Evolutionary conservation across 2,329 filamentous ascomycete genomes (phyloP), one percentile per base, ranked within the genome.

Genomic region (Calycina marina): DNA sequence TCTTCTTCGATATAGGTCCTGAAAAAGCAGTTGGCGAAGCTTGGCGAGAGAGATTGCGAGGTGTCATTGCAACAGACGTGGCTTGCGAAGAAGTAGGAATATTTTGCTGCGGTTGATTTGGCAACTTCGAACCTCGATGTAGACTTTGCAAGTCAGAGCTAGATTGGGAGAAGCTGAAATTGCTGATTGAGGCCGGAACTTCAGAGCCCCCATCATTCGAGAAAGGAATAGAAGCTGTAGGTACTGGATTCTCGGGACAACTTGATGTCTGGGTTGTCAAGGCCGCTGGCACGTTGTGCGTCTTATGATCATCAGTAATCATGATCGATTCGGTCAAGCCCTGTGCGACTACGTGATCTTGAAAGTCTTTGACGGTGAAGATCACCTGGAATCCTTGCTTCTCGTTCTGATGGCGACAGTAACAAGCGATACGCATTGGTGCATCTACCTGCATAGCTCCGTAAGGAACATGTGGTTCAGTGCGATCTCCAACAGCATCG

Each of bases 251-350:
- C 47, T 59, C 46, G 30, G 40, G 39, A 20, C 43, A 26, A 45
- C 38, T 35, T 47, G 54, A 41, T 22, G 45, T 48, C 40, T 43
- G 46, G 14, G 49, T 45, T 14, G 46, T 39, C 25, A 51, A 41
- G 28, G 51, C 32, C n/a, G n/a, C n/a, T 31, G 63, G 56, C 31
- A 64, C 55, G 36, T 58, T 54, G 46, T 83, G 79, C 5, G 84
- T 93, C 60, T 96, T 96, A 61, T 96, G 88, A 50, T 98, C 88
- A 52, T 98, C 88, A 1, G 90, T 96, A 41, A 96, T 94, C 69
- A 94, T 88, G 42, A 96, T 93, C 1, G 84, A 81, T 34, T 78
- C 75, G 13, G 83, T 84, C 42, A 93, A 77, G 32, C 76, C 73
- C 56, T 98, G 88, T 5, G 84, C 81, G 26, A 96, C 61, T 18